Percentiles rank a stretch among this genome's conserved stretches.
phyloP scores from a whole-genome alignment of 176 grass and related monocot genomes.

The Oryza coarctata region DNA sequence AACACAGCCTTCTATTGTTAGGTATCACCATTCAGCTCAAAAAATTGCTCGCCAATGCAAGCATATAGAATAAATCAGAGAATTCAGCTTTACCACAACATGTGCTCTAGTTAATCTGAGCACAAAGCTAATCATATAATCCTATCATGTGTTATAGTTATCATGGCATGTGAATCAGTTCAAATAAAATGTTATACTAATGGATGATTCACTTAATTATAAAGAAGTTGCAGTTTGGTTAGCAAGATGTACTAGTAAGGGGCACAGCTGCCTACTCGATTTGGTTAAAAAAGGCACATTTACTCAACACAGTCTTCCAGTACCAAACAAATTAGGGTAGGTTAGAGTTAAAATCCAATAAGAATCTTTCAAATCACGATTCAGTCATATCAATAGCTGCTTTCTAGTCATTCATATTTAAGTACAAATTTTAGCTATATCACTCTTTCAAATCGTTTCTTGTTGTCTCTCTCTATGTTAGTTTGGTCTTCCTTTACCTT shows the following conservation, averaged over 20 bases:
- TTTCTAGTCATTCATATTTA: no score
- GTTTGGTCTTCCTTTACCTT: no score
- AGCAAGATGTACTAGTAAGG: background rate
- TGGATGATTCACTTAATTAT: background rate
- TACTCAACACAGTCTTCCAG: no score
- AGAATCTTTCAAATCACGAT: no score
- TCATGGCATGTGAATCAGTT: slow-evolving; percentile 22
- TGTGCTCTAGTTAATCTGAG: slow-evolving; percentile 16
- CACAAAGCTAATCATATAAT: slow-evolving; percentile 15
- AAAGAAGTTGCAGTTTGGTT: slow-evolving; percentile 20
- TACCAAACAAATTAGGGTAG: no score
- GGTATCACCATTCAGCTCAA: slow-evolving; percentile 29
- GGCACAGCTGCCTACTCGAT: background rate
- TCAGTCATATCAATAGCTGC: no score
- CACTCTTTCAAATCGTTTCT: no score
- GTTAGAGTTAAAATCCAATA: no score
- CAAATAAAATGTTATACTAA: slow-evolving; percentile 21
- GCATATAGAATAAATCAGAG: slow-evolving; percentile 21
- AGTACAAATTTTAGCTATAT: no score
- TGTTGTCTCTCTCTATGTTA: no score
- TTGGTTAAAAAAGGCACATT: background rate
- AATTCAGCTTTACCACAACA: background rate
- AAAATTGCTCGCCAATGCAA: background rate
- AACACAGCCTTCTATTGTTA: background rate
- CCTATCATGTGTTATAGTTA: slow-evolving; percentile 14